Evolutionary conservation across 2,329 filamentous ascomycete species (phyloP).

Genomic region (Exophiala calicioides): DNA sequence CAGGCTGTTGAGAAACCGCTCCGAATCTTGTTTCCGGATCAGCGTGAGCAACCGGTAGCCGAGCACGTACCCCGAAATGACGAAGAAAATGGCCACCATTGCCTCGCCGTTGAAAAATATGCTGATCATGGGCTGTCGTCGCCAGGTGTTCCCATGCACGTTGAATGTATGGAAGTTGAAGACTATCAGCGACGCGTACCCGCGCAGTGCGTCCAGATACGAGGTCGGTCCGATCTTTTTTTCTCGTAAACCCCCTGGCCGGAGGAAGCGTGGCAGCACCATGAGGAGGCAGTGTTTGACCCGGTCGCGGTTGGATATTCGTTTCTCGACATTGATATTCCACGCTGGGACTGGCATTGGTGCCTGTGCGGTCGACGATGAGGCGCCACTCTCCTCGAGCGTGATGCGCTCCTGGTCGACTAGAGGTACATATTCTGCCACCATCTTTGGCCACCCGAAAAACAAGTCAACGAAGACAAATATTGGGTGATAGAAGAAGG

Average conservation of each 20-base stretch:
- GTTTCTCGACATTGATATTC: too few species aligned
- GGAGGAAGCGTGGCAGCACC: slow-evolving; percentile 4
- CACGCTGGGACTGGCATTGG: too few species aligned
- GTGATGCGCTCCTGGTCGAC: too few species aligned
- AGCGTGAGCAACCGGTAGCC: slow-evolving; percentile 45
- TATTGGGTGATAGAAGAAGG: too few species aligned
- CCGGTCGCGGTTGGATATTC: too few species aligned
- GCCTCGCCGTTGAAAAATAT: slow-evolving; percentile 31
- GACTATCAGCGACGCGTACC: slow-evolving; percentile 47
- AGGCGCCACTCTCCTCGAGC: too few species aligned
- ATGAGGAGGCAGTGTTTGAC: too few species aligned
- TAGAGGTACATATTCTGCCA: too few species aligned
- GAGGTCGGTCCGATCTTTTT: slow-evolving; percentile 17
- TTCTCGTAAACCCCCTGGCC: too few species aligned
- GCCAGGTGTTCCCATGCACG: slow-evolving; percentile 2
- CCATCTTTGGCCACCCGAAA: too few species aligned
- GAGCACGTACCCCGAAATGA: slow-evolving; percentile 52
- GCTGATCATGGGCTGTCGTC: slow-evolving; percentile 41
- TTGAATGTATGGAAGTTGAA: slow-evolving; percentile 50
- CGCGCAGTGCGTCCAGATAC: slow-evolving; percentile 43
- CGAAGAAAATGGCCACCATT: slow-evolving; percentile 50
- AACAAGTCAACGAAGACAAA: too few species aligned
- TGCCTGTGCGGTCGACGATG: too few species aligned
- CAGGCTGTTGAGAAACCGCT: slow-evolving; percentile 35
- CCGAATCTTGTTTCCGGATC: slow-evolving; percentile 40